A percentile compares a stretch with the other conserved stretches of the same genome.
phyloP scores from a whole-genome alignment of 148 eudicot genomes.

The Linanthus parryae region DNA sequence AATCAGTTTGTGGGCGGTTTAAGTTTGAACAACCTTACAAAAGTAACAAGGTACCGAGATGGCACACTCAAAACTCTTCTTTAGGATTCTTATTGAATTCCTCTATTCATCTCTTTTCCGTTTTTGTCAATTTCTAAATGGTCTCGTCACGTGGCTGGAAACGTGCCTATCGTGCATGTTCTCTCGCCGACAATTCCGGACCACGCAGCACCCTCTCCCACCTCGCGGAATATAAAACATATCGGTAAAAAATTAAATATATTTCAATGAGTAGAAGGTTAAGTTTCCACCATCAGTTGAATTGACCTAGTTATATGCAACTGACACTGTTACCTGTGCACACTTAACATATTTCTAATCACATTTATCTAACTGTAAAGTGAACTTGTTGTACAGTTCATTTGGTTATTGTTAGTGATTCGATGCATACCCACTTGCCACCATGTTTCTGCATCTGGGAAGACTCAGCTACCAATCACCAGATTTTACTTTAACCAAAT shows the following conservation, averaged over 20 bases:
- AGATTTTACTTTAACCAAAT: neutral
- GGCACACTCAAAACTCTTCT: no score
- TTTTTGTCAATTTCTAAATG: neutral
- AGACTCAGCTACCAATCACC: neutral
- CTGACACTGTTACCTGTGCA: neutral
- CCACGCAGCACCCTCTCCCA: neutral
- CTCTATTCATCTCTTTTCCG: no score
- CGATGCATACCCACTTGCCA: constrained; percentile 7
- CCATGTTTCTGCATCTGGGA: no score
- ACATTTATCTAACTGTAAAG: constrained; percentile 7
- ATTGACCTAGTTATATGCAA: neutral
- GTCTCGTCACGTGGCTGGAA: constrained; percentile 2
- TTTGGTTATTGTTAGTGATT: constrained; percentile 7
- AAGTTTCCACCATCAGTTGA: neutral
- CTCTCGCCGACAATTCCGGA: neutral
- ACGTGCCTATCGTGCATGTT: neutral
- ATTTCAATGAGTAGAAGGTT: no score
- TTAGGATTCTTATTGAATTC: no score
- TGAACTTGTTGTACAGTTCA: neutral
- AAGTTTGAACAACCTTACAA: no score
- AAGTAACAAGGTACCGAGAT: no score
- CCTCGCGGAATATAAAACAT: neutral
- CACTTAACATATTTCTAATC: no score
- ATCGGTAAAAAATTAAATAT: no score
- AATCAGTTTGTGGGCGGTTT: no score